phyloP scores from a whole-genome alignment of 2,329 filamentous ascomycete genomes.

The Atkinsonella texensis region DNA sequence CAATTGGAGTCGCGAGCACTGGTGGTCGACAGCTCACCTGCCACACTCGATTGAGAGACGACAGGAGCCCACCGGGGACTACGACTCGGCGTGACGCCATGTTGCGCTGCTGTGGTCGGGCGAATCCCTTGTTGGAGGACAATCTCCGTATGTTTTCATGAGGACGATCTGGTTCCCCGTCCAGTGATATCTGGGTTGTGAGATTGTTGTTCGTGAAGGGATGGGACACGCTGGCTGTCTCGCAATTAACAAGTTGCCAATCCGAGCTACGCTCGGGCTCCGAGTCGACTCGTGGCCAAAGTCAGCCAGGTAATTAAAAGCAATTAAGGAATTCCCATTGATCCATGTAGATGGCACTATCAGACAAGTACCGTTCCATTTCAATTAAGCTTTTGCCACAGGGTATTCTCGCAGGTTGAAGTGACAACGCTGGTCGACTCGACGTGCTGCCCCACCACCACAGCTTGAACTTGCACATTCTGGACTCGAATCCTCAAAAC shows the following conservation, averaged over 20 bases:
- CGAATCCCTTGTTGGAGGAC: neutral
- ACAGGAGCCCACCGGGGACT: neutral
- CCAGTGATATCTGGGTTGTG: neutral
- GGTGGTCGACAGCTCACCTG: neutral
- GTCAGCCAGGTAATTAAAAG: no score
- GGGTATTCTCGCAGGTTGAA: neutral
- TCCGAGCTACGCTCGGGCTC: no score
- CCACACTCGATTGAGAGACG: constrained; percentile 5
- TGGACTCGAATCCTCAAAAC: neutral
- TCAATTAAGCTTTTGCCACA: no score
- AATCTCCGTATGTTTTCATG: neutral
- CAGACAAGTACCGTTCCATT: no score
- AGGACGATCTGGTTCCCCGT: neutral
- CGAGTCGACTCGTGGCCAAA: no score
- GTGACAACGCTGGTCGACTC: neutral
- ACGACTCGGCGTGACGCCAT: constrained; percentile 4
- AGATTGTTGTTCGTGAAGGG: neutral
- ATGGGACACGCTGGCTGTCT: neutral
- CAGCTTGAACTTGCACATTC: neutral
- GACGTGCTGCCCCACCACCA: neutral
- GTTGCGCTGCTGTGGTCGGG: neutral
- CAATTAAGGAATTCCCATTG: no score
- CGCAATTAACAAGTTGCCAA: neutral
- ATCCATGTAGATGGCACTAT: no score
- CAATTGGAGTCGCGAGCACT: neutral